These are phyloP conservation scores for Alternaria incomplexa DNA, from an alignment of 2,329 filamentous ascomycete genomes.

Conservation along the genomic window DNA sequence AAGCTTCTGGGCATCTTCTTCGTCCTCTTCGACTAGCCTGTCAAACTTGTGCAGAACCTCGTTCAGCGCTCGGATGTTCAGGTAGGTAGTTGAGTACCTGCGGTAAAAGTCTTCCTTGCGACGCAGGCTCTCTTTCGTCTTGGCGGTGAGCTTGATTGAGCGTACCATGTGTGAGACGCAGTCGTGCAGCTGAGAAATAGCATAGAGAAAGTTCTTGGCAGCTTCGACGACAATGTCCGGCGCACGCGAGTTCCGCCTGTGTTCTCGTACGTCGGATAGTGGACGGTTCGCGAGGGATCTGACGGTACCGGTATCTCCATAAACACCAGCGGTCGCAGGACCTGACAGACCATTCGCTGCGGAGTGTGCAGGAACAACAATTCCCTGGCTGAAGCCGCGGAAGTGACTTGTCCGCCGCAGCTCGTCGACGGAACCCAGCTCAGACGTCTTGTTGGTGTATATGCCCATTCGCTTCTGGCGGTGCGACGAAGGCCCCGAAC, in stretches of 20 bases:
- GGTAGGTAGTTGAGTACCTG: slow-evolving; percentile 62
- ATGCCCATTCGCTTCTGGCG: slow-evolving; percentile 67
- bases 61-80: slow-evolving; percentile 63
- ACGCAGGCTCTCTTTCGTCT: slow-evolving; percentile 52
- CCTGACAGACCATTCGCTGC: slow-evolving; percentile 37
- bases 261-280: slow-evolving; percentile 64
- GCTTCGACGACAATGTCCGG: slow-evolving; percentile 61
- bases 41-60: slow-evolving; percentile 60
- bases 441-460: slow-evolving; percentile 62
- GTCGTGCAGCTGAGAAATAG: slow-evolving; percentile 58
- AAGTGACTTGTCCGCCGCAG: slow-evolving; percentile 59
- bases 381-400: slow-evolving; percentile 64
- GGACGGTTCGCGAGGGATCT: slow-evolving; percentile 53
- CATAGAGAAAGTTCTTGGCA: slow-evolving; percentile 62
- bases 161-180: slow-evolving; percentile 45
- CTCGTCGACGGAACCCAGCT: slow-evolving; percentile 61
- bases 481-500: slow-evolving; percentile 57
- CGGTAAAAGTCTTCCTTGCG: slow-evolving; percentile 56
- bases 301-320: slow-evolving; percentile 44
- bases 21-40: slow-evolving; percentile 57
- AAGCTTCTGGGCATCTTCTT: slow-evolving; percentile 51
- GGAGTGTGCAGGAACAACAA: slow-evolving; percentile 46
- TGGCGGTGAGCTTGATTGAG: slow-evolving; percentile 45
- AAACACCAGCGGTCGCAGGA: slow-evolving; percentile 41
- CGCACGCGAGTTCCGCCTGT: slow-evolving; percentile 56